Conservation (phyloP, 2,329 filamentous ascomycete species). For the Tolypocladium ophioglossoides region DNA sequence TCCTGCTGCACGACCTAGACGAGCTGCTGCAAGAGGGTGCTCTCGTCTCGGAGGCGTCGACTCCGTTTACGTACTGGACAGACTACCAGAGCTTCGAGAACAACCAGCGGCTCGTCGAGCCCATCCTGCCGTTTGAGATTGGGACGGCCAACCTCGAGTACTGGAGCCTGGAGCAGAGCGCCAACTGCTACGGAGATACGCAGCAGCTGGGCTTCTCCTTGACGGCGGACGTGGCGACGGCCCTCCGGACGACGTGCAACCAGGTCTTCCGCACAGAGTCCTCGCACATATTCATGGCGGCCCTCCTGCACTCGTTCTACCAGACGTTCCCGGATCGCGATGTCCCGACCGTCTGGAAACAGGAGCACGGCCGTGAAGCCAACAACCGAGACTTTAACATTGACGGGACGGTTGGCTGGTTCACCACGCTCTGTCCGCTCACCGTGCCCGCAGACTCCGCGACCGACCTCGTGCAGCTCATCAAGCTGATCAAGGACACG, state of each 20-base stretch:
- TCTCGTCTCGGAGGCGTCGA: slow-evolving; percentile 30
- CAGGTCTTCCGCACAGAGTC: slow-evolving; percentile 39
- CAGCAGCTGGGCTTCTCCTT: slow-evolving; percentile 31
- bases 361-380: slow-evolving; percentile 37
- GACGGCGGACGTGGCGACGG: slow-evolving; percentile 27
- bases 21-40: slow-evolving; percentile 34
- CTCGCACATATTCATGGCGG: slow-evolving; percentile 42
- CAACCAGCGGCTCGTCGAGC: slow-evolving; percentile 15
- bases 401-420: slow-evolving; percentile 49
- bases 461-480: slow-evolving; percentile 38
- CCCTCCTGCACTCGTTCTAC: slow-evolving; percentile 43
- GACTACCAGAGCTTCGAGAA: slow-evolving; percentile 31
- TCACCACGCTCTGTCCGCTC: slow-evolving; percentile 45
- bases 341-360: slow-evolving; percentile 42
- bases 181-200: slow-evolving; percentile 36
- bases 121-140: slow-evolving; percentile 27
- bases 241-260: slow-evolving; percentile 32
- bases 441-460: slow-evolving; percentile 29
- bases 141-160: slow-evolving; percentile 31
- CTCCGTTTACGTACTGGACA: slow-evolving; percentile 40
- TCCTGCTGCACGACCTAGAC: slow-evolving; percentile 39
- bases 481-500: slow-evolving; percentile 43
- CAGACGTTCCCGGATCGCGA: slow-evolving; percentile 42
- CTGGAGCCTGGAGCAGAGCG: slow-evolving; percentile 29
- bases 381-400: slow-evolving; percentile 37